Conservation (phyloP, 495 filamentous ascomycete species). For the Hypomontagnella submonticulosa region DNA sequence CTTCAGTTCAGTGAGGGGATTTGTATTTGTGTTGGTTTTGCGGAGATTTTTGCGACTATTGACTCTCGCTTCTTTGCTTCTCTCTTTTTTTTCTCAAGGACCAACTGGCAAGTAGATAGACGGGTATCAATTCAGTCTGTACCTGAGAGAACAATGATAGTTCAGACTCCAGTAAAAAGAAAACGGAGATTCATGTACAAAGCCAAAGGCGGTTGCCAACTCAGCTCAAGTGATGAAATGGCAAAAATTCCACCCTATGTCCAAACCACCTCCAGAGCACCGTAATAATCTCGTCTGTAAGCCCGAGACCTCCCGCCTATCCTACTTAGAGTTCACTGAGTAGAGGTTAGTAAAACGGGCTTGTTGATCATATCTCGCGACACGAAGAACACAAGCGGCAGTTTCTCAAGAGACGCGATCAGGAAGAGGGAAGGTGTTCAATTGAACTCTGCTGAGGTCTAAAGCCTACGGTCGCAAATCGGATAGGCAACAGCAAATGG, state of each 20-base stretch:
- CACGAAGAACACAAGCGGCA: neutral
- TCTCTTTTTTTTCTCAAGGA: conserved; percentile 54
- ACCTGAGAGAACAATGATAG: conserved; percentile 59
- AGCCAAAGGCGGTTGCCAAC: conserved; percentile 49
- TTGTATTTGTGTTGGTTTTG: conserved; percentile 47
- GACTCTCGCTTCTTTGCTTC: conserved; percentile 49
- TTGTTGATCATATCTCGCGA: conserved; percentile 24
- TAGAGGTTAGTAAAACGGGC: conserved; percentile 32
- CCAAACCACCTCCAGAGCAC: conserved; percentile 43
- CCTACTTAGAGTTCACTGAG: conserved; percentile 41
- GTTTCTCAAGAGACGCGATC: conserved; percentile 10
- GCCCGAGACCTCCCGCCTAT: conserved; percentile 47
- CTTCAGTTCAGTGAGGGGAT: conserved; percentile 30
- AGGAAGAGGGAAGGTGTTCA: neutral
- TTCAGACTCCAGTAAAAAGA: conserved; percentile 45
- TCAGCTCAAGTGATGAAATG: conserved; percentile 45
- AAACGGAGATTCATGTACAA: conserved; percentile 58
- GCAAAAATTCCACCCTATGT: conserved; percentile 44
- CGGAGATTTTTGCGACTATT: conserved; percentile 40
- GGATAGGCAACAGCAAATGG: neutral
- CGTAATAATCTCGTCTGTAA: conserved; percentile 45
- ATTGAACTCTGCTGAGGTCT: neutral
- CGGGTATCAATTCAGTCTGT: conserved; percentile 70
- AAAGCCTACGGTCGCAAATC: conserved; percentile 5
- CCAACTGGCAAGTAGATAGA: conserved; percentile 55